A percentile compares a stretch with the other conserved stretches of the same genome.
These are phyloP conservation scores for Sporisorium scitamineum DNA, from an alignment of 1,284 basidiomycete genomes.

Conservation along the genomic window DNA sequence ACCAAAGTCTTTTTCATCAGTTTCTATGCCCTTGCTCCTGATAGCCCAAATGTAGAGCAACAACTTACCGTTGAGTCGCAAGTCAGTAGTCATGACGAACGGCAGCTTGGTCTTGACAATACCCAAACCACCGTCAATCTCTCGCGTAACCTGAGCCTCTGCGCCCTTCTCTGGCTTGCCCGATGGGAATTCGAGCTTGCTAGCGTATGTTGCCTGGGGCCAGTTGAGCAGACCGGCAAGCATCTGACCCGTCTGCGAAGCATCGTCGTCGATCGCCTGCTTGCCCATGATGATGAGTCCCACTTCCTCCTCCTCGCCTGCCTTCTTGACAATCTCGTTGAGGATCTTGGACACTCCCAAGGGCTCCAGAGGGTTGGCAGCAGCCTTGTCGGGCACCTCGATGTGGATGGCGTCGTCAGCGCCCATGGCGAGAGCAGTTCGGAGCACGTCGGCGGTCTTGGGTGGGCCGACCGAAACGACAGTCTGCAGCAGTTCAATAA, in stretches of 20 bases:
- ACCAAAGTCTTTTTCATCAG: background rate
- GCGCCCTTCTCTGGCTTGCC: constrained; percentile 75
- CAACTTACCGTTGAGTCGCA: constrained; percentile 73
- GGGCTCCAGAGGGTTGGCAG: constrained; percentile 79
- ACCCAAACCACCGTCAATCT: constrained; percentile 94
- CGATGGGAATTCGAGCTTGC: constrained; percentile 79
- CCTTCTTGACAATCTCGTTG: constrained; percentile 79
- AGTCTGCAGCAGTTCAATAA: constrained; percentile 66
- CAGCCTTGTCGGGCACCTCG: constrained; percentile 76
- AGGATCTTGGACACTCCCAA: constrained; percentile 88
- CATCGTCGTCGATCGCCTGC: constrained; percentile 97
- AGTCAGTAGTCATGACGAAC: constrained; percentile 89
- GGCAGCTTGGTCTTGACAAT: constrained; percentile 85
- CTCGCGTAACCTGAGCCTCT: constrained; percentile 81
- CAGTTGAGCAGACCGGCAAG: constrained; percentile 91
- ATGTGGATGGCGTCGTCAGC: constrained; percentile 94
- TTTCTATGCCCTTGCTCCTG: background rate
- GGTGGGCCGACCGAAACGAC: constrained; percentile 92
- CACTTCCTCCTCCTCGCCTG: constrained; percentile 75
- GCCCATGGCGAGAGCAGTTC: constrained; percentile 97
- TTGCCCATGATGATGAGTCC: constrained; percentile 98
- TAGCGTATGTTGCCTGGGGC: constrained; percentile 95
- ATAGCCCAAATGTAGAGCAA: background rate
- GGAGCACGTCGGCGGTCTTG: constrained; percentile 89
- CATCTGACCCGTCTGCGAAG: constrained; percentile 98